A percentile compares a stretch with the other conserved stretches of the same genome.
Conservation (phyloP, 208 protist species). For the Phytomonas sp. region DNA sequence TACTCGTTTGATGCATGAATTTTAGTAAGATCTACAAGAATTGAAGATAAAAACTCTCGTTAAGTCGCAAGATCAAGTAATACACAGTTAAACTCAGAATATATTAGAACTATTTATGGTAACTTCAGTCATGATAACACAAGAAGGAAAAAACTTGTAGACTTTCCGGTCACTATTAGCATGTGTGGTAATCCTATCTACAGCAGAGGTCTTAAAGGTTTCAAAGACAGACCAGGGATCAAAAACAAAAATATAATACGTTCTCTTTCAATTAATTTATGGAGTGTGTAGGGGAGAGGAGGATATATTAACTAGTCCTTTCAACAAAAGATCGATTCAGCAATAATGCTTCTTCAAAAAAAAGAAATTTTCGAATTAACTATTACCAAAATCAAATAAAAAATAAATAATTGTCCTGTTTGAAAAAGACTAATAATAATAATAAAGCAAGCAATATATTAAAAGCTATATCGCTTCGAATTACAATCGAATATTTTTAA, state of each 20-base stretch:
- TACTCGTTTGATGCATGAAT: neutral
- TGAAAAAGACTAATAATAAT: conserved; percentile 8
- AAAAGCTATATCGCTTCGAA: neutral
- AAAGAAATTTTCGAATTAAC: neutral
- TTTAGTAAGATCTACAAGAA: neutral
- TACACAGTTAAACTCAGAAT: conserved; percentile 9
- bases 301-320: neutral
- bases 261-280: neutral
- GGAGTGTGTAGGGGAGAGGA: neutral
- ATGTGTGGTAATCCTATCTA: neutral
- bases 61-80: conserved; percentile 8
- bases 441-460: conserved; percentile 5
- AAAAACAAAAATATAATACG: conserved; percentile 4
- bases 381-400: neutral
- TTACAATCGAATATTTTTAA: neutral
- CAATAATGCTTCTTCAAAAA: neutral
- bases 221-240: neutral
- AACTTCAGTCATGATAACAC: neutral
- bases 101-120: neutral
- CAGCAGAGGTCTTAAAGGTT: neutral
- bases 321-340: neutral
- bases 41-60: neutral
- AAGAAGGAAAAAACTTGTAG: neutral
- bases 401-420: neutral
- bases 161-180: neutral